Conservation (phyloP, 2,329 filamentous ascomycete species). For the Colletotrichum siamense region DNA sequence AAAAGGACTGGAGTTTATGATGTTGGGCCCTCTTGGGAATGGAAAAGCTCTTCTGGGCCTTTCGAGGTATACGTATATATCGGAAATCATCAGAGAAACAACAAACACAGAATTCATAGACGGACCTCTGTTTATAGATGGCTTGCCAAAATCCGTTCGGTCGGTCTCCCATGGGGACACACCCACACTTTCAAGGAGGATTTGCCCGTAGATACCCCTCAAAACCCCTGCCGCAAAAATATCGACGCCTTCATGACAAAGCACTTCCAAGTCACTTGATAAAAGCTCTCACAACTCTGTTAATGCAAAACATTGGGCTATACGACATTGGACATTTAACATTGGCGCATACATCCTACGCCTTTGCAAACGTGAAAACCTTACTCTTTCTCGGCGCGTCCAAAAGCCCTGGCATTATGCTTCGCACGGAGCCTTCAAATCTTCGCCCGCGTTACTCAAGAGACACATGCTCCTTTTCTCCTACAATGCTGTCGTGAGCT, state of each 20-base stretch:
- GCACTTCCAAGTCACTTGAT: background rate
- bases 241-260: background rate
- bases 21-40: background rate
- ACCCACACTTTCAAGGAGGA: background rate
- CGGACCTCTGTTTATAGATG: background rate
- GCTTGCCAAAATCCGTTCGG: background rate
- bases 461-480: background rate
- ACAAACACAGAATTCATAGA: background rate
- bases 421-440: background rate
- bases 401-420: background rate
- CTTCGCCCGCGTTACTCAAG: background rate
- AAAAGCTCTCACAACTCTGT: background rate
- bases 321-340: background rate
- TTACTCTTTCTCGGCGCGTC: background rate
- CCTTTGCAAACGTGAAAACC: background rate
- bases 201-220: conserved; percentile 7
- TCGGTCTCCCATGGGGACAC: background rate
- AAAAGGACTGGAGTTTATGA: background rate
- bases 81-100: background rate
- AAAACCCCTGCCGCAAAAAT: background rate
- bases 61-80: background rate
- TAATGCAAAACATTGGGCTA: conserved; percentile 10
- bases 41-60: background rate
- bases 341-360: background rate
- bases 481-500: background rate